These are phyloP conservation scores for Silene coronaria DNA, from an alignment of 179 eudicot genomes.

Conservation along the genomic window DNA sequence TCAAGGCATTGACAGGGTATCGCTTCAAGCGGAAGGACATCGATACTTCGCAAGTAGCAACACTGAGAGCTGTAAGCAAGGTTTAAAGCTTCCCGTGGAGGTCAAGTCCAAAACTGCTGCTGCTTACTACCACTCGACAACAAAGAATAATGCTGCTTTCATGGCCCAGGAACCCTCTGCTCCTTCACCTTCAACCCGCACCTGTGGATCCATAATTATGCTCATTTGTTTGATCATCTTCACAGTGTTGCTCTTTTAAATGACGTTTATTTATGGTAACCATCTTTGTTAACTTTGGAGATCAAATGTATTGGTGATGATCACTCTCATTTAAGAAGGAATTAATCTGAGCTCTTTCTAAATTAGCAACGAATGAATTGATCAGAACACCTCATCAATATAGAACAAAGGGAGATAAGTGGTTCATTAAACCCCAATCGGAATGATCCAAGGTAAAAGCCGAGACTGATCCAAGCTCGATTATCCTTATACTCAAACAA, in stretches of 20 bases:
- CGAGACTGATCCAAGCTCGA: not conserved
- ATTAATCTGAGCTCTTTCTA: too few species aligned
- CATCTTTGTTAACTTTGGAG: not conserved
- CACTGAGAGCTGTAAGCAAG: slow-evolving; percentile 56
- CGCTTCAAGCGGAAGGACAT: slow-evolving; percentile 49
- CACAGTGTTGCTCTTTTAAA: slow-evolving; percentile 9
- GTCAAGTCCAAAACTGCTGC: slow-evolving; percentile 40
- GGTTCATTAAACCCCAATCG: not conserved
- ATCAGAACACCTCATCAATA: too few species aligned
- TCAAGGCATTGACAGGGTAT: slow-evolving; percentile 42
- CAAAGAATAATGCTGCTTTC: slow-evolving; percentile 5
- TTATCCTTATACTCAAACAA: too few species aligned
- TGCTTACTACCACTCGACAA: not conserved
- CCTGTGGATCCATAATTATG: slow-evolving; percentile 15
- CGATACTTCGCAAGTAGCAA: slow-evolving; percentile 72
- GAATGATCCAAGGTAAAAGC: not conserved
- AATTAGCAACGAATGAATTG: too few species aligned
- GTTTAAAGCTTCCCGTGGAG: slow-evolving; percentile 63
- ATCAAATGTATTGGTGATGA: not conserved
- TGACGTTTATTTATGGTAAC: not conserved
- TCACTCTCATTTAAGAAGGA: not conserved
- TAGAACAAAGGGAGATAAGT: not conserved
- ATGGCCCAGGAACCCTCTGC: slow-evolving; percentile 28
- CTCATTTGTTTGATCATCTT: slow-evolving; percentile 15
- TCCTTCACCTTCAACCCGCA: slow-evolving; percentile 26